These are phyloP conservation scores for Myxozyma vanderwaltii DNA, from an alignment of 805 yeast species.

Conservation along the genomic window DNA sequence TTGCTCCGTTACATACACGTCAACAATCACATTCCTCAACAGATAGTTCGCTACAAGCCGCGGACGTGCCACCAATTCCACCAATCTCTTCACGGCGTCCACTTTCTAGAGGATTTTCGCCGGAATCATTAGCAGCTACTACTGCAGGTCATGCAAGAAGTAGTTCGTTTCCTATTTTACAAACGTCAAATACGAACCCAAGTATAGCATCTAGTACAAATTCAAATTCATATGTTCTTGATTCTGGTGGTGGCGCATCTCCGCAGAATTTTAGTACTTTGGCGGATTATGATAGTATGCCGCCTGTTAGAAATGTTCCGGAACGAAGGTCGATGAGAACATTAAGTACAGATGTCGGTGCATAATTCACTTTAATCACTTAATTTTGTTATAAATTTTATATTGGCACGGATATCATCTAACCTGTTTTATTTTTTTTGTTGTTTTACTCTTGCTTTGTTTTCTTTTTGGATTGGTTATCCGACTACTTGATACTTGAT, in stretches of 20 bases:
- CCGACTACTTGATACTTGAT: too few species aligned
- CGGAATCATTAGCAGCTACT: not conserved
- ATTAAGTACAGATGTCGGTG: not conserved
- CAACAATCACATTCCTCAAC: not conserved
- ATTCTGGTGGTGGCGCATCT: not conserved
- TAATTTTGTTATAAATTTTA: too few species aligned
- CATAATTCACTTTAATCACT: too few species aligned
- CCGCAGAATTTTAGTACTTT: not conserved
- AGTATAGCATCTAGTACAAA: not conserved
- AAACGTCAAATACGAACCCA: not conserved
- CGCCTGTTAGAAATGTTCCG: slow-evolving; percentile 6
- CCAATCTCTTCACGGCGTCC: slow-evolving; percentile 24
- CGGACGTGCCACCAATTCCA: slow-evolving; percentile 8
- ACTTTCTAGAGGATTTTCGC: not conserved
- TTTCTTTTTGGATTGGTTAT: too few species aligned
- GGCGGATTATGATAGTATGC: not conserved
- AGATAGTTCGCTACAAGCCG: not conserved
- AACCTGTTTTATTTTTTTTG: too few species aligned
- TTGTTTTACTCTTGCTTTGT: too few species aligned
- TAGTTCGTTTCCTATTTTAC: slow-evolving; percentile 5
- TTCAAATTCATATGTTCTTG: not conserved
- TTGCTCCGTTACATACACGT: not conserved
- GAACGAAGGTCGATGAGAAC: slow-evolving; percentile 6
- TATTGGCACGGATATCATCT: too few species aligned
- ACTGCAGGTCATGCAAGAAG: not conserved